Evolutionary conservation across 2,329 filamentous ascomycete genomes (phyloP).

Genomic region (Trichoderma sp.): DNA sequence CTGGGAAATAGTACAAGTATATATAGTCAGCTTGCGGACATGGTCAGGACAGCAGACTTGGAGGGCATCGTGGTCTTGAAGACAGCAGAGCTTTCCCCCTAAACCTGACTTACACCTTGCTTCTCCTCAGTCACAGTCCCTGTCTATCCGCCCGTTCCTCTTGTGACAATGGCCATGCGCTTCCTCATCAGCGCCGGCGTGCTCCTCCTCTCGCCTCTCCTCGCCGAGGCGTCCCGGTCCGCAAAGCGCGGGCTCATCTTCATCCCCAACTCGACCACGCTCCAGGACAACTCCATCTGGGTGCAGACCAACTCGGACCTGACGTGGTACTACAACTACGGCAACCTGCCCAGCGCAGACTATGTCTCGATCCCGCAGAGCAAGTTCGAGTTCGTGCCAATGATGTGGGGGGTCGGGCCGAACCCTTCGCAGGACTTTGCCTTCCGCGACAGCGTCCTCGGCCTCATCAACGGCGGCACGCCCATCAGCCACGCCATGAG

Average conservation of each 20-base stretch:
- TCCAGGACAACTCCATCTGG: constrained; percentile 69
- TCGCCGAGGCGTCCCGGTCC: constrained; percentile 32
- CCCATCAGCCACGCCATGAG: constrained; percentile 68
- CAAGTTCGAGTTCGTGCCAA: constrained; percentile 73
- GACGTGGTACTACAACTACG: constrained; percentile 88
- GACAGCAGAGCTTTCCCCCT: background rate
- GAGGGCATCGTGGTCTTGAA: background rate
- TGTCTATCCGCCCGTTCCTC: background rate
- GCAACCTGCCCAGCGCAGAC: constrained; percentile 54
- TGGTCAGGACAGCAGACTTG: background rate
- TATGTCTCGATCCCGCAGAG: constrained; percentile 54
- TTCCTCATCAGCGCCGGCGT: constrained; percentile 14
- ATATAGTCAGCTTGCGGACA: background rate
- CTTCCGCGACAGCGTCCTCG: constrained; percentile 63
- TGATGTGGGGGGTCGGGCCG: constrained; percentile 69
- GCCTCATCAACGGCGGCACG: constrained; percentile 52
- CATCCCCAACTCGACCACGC: constrained; percentile 58
- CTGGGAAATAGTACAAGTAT: background rate
- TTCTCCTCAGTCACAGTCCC: background rate
- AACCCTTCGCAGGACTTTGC: constrained; percentile 53
- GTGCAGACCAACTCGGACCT: constrained; percentile 57
- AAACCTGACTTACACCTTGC: background rate
- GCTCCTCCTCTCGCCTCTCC: constrained; percentile 29
- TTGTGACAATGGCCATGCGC: background rate
- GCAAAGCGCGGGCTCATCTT: constrained; percentile 74